These are phyloP conservation scores for Peronospora destructor DNA, from an alignment of 352 stramenopile genomes.

Conservation along the genomic window DNA sequence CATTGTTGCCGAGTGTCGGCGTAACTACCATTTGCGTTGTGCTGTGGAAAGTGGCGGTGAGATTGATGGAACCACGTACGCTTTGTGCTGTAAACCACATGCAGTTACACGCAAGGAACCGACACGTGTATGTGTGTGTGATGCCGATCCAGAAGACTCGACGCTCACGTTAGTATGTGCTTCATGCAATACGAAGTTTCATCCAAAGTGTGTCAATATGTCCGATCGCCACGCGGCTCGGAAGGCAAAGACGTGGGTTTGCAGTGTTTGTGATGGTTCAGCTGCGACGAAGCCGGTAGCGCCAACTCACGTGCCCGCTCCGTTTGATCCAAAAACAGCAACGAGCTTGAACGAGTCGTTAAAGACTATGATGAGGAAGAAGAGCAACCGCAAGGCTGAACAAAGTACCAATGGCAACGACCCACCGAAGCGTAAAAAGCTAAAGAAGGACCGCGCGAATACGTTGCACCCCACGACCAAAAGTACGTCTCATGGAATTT, in stretches of 20 bases:
- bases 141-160: slow-evolving; percentile 37
- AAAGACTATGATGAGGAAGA: slow-evolving; percentile 12
- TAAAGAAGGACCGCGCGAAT: slow-evolving; percentile 26
- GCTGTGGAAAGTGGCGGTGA: slow-evolving; percentile 62
- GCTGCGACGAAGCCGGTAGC: slow-evolving; percentile 14
- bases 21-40: slow-evolving; percentile 76
- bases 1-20: slow-evolving; percentile 65
- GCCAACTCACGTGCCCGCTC: slow-evolving; percentile 8
- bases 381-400: slow-evolving; percentile 10
- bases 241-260: slow-evolving; percentile 44
- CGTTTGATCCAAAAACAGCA: slow-evolving; percentile 8
- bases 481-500: slow-evolving; percentile 24
- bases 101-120: slow-evolving; percentile 34
- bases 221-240: slow-evolving; percentile 54
- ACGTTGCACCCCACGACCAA: slow-evolving; percentile 23
- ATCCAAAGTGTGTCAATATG: slow-evolving; percentile 79
- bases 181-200: slow-evolving; percentile 60
- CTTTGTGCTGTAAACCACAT: slow-evolving; percentile 67
- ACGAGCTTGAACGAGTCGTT: slow-evolving; percentile 10
- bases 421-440: slow-evolving; percentile 24
- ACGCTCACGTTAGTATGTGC: slow-evolving; percentile 51
- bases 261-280: slow-evolving; percentile 25
- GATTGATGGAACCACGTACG: slow-evolving; percentile 69
- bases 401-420: slow-evolving; percentile 7
- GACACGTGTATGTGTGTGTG: slow-evolving; percentile 37